These are phyloP conservation scores for Pythium phragmitis DNA, from an alignment of 352 stramenopile genomes.

Conservation along the genomic window DNA sequence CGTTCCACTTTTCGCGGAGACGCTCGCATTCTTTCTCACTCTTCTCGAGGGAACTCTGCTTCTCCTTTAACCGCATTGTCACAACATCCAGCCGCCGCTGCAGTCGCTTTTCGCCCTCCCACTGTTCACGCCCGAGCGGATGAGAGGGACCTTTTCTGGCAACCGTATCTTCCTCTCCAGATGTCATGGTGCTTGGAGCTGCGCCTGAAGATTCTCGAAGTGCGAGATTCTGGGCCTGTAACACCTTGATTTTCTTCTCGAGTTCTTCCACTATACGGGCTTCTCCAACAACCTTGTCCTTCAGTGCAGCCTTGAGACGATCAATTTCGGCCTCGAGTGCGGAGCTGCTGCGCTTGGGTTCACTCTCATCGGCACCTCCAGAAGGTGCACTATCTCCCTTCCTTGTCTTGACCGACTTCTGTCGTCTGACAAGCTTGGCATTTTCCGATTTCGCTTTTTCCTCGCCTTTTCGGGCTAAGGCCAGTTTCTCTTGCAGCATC, in stretches of 20 bases:
- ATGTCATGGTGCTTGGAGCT: background rate
- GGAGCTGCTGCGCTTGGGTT: background rate
- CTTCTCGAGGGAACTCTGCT: conserved; percentile 47
- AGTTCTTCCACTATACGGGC: conserved; percentile 48
- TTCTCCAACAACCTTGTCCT: conserved; percentile 57
- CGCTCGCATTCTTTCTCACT: conserved; percentile 45
- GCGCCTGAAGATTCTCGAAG: conserved; percentile 45
- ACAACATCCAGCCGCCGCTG: conserved; percentile 68
- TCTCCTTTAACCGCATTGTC: conserved; percentile 67
- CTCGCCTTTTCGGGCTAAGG: conserved; percentile 32
- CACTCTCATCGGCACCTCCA: background rate
- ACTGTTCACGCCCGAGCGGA: conserved; percentile 29
- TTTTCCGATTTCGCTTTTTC: conserved; percentile 24
- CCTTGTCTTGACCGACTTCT: conserved; percentile 17
- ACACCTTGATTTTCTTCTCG: conserved; percentile 67
- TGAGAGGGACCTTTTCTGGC: background rate
- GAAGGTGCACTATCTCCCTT: conserved; percentile 3
- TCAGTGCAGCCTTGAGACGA: conserved; percentile 49
- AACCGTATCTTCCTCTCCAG: background rate
- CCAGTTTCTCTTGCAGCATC: conserved; percentile 70
- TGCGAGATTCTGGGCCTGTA: conserved; percentile 83
- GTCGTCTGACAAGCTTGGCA: conserved; percentile 21
- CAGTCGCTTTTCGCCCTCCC: conserved; percentile 70
- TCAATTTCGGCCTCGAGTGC: conserved; percentile 46
- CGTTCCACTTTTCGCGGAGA: conserved; percentile 32